phyloP scores from a whole-genome alignment of 805 yeast species.

The Jamesozyma piceae region DNA sequence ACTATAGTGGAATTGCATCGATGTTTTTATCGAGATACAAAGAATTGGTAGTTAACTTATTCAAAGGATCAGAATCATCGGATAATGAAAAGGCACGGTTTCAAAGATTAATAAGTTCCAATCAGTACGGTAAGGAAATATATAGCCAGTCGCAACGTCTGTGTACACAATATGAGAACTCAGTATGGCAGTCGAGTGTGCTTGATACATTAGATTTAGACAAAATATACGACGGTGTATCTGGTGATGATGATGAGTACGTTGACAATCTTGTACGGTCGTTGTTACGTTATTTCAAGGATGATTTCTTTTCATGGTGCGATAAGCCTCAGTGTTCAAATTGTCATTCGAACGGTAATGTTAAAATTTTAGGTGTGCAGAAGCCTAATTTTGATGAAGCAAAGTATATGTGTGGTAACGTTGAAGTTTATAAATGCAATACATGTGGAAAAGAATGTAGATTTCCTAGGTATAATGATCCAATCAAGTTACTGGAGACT shows the following conservation, averaged over 20 bases:
- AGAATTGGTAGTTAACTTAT: slow-evolving; percentile 12
- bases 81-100: slow-evolving; percentile 9
- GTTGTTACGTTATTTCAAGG: slow-evolving; percentile 60
- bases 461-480: slow-evolving; percentile 73
- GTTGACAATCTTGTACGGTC: slow-evolving; percentile 52
- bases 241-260: slow-evolving; percentile 30
- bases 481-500: slow-evolving; percentile 49
- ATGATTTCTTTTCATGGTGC: slow-evolving; percentile 77
- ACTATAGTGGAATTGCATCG: slow-evolving; percentile 9
- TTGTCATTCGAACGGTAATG: slow-evolving; percentile 38
- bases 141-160: slow-evolving; percentile 14
- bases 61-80: slow-evolving; percentile 8
- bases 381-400: slow-evolving; percentile 40
- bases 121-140: slow-evolving; percentile 21
- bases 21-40: slow-evolving; percentile 19
- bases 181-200: slow-evolving; percentile 43
- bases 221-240: slow-evolving; percentile 45
- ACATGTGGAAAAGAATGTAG: slow-evolving; percentile 40
- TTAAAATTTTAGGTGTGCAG: slow-evolving; percentile 32
- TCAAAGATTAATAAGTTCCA: slow-evolving; percentile 12
- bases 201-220: slow-evolving; percentile 56
- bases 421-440: slow-evolving; percentile 58
- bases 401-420: slow-evolving; percentile 40
- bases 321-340: slow-evolving; percentile 52
- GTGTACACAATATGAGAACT: slow-evolving; percentile 35